Evolutionary conservation across 495 filamentous ascomycete genomes (phyloP), one percentile per base, ranked within the genome.

Genomic region (Jackrogersella minutella): DNA sequence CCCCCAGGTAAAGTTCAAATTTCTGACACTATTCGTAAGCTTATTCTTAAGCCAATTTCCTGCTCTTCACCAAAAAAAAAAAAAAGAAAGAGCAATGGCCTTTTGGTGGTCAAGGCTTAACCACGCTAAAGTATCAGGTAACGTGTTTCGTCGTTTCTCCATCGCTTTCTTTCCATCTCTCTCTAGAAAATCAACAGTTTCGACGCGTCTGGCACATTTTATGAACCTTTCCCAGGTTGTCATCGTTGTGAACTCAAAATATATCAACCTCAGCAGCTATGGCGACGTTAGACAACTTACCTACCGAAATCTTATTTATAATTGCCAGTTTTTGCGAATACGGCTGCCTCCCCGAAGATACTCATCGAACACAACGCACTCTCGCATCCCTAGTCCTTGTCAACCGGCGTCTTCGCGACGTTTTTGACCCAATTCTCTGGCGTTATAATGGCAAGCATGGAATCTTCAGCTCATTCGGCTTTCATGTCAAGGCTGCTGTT

Each of bases 341-440:
- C 34, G 3, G 10, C 10, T 3, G 1, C 0, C 21, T 24, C n/a
- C 11, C 14, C 1, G 6, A 11, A 1, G 14, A n/a, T 3, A 3
- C 0, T 10, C 5, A 21, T 5, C 11, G 1, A 36, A 52, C 31
- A 19, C 57, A 61, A 17, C 16, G 7, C 8, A 24, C 13, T 9
- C 43, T 67, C 2, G 52, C 39, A 16, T 61, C 56, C 24, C 33
- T 68, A 19, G 24, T 53, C 39, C 52, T 26, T 22, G 59, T 58
- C n/a, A 68, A 58, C 28, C 37, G 24, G n/a, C 37, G 21, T 54
- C 30, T 68, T n/a, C 44, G 43, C 58, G 5, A 54, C 26, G 9
- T 55, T 21, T 62, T 68, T 24, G 28, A 53, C 14, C 47, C 58
- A 8, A 16, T 53, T 16, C 53, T 68, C 28, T 68, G 65, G 53